These are phyloP conservation scores for Dalbergia cochinchinensis DNA, from an alignment of 306 rosid species.

Conservation along the genomic window DNA sequence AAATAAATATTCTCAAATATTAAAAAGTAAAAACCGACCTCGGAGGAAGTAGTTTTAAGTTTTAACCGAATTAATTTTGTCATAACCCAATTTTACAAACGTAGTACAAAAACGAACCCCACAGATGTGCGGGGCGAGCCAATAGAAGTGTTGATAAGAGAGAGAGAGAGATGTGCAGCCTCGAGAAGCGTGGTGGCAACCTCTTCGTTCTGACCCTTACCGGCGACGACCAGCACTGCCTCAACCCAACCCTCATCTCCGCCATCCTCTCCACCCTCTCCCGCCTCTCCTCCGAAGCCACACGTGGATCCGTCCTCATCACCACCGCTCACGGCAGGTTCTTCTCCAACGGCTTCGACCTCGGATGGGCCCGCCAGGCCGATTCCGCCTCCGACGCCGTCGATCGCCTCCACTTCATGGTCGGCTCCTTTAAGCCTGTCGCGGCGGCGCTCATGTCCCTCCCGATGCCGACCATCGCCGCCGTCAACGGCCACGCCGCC, in stretches of 20 bases:
- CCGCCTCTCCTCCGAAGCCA: conserved; percentile 54
- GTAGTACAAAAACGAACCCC: no score
- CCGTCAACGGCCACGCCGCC: conserved; percentile 73
- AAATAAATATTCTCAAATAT: no score
- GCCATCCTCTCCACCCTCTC: conserved; percentile 62
- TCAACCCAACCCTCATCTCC: conserved; percentile 58
- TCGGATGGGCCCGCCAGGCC: conserved; percentile 69
- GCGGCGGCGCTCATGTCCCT: conserved; percentile 65
- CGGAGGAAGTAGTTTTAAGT: no score
- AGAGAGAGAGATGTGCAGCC: conserved; percentile 56
- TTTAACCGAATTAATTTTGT: no score
- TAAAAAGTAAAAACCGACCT: no score
- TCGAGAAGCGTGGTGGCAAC: conserved; percentile 71
- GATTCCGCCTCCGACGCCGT: conserved; percentile 49
- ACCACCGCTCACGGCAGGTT: conserved; percentile 72
- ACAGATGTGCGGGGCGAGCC: no score
- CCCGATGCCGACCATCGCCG: conserved; percentile 81
- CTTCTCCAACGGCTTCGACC: conserved; percentile 87
- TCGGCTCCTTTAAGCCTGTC: conserved; percentile 55
- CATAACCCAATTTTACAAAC: no score
- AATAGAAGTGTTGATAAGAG: no score
- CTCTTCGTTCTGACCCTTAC: conserved; percentile 65
- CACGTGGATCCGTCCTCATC: conserved; percentile 70
- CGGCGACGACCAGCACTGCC: conserved; percentile 71
- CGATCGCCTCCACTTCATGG: conserved; percentile 57